Evolutionary conservation across 2,329 filamentous ascomycete genomes (phyloP).

Genomic region (Microcyclosporella mali): DNA sequence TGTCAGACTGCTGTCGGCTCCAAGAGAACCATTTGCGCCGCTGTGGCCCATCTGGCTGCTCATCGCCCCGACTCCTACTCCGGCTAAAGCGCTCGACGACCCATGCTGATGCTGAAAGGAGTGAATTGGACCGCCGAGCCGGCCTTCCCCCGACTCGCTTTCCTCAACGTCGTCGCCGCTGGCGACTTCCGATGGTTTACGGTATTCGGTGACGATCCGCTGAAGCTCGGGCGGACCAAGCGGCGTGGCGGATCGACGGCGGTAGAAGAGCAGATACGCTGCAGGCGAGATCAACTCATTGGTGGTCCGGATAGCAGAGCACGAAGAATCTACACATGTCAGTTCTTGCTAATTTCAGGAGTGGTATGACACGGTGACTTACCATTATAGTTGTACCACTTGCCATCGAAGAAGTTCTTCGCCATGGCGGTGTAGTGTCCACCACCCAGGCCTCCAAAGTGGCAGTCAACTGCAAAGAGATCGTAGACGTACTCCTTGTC

Average conservation of each 20-base stretch:
- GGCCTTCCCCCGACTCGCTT: slow-evolving; percentile 69
- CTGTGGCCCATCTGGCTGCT: slow-evolving; percentile 11
- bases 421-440: slow-evolving; percentile 95
- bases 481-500: slow-evolving; percentile 84
- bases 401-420: slow-evolving; percentile 79
- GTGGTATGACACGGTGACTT: slow-evolving; percentile 34
- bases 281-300: slow-evolving; percentile 48
- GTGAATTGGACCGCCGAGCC: slow-evolving; percentile 69
- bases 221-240: slow-evolving; percentile 74
- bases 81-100: slow-evolving; percentile 85
- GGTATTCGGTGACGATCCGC: slow-evolving; percentile 60
- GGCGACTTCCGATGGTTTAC: slow-evolving; percentile 41
- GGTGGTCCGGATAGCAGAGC: slow-evolving; percentile 18
- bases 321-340: slow-evolving; percentile 50
- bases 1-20: slow-evolving; percentile 24
- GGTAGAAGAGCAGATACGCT: slow-evolving; percentile 94
- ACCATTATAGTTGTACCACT: slow-evolving; percentile 98
- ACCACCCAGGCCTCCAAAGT: slow-evolving; percentile 86
- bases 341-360: background rate
- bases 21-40: slow-evolving; percentile 19
- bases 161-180: slow-evolving; percentile 33
- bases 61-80: slow-evolving; percentile 49
- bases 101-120: slow-evolving; percentile 61
- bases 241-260: slow-evolving; percentile 68
- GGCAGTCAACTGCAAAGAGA: slow-evolving; percentile 90